Evolutionary conservation across 2,329 filamentous ascomycete genomes (phyloP).

Genomic region (Fusarium abutilonis): DNA sequence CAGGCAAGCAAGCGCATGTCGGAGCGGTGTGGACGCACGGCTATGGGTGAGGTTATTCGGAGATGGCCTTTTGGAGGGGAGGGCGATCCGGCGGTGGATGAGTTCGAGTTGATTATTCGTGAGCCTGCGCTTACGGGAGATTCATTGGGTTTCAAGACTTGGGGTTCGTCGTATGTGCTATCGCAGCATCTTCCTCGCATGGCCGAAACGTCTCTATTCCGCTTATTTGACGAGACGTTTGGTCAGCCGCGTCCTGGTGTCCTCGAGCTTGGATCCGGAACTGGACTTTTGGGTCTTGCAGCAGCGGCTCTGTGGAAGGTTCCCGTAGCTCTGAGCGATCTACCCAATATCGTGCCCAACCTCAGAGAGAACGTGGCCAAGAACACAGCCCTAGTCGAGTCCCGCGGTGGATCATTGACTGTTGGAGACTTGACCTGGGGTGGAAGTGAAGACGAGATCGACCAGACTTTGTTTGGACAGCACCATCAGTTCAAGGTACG

Average conservation of each 20-base stretch:
- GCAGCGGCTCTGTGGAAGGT: conserved; percentile 77
- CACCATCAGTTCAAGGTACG: conserved; percentile 63
- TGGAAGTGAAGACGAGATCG: conserved; percentile 56
- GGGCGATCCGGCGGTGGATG: conserved; percentile 42
- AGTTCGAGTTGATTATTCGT: conserved; percentile 75
- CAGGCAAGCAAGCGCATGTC: conserved; percentile 81
- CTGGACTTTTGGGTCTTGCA: conserved; percentile 87
- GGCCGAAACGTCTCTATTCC: conserved; percentile 55
- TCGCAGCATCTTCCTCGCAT: conserved; percentile 73
- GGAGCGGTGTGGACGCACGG: conserved; percentile 81
- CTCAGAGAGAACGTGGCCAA: conserved; percentile 75
- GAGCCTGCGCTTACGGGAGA: conserved; percentile 91
- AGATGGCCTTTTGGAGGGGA: conserved; percentile 61
- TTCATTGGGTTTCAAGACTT: conserved; percentile 91
- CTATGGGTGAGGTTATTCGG: conserved; percentile 67
- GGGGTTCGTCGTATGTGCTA: conserved; percentile 90
- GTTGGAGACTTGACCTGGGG: conserved; percentile 82
- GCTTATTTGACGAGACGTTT: conserved; percentile 54
- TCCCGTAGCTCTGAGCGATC: conserved; percentile 79
- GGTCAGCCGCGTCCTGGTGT: conserved; percentile 51
- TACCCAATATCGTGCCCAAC: conserved; percentile 85
- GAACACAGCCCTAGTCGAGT: conserved; percentile 68
- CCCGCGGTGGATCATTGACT: conserved; percentile 64
- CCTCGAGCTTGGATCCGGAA: conserved; percentile 89
- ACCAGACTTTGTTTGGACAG: conserved; percentile 56